Evolutionary conservation across 352 stramenopile species (phyloP).

Genomic region (Globisporangium recalcitrans): DNA sequence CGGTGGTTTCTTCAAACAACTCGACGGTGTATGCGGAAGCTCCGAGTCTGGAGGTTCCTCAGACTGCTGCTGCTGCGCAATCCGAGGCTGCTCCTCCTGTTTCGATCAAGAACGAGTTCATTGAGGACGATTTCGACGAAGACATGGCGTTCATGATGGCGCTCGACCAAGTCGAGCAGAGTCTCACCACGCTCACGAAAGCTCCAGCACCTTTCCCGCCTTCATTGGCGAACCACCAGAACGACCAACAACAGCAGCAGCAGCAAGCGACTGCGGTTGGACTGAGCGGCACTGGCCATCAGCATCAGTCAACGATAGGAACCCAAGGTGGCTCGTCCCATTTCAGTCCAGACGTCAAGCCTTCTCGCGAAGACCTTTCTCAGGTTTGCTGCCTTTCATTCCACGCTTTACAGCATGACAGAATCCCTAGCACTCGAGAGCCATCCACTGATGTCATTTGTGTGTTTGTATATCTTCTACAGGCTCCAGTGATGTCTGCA

Average conservation of each 20-base stretch:
- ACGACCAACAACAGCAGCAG: not conserved
- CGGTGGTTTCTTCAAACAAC: not conserved
- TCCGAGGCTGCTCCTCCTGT: not conserved
- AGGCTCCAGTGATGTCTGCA: slow-evolving; percentile 14
- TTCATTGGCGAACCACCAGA: not conserved
- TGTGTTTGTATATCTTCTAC: not conserved
- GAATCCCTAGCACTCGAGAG: not conserved
- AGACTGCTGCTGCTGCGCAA: not conserved
- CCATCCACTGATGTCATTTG: not conserved
- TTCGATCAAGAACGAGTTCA: slow-evolving; percentile 41
- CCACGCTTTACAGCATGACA: too few species aligned
- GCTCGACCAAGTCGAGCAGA: slow-evolving; percentile 59
- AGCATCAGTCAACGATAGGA: not conserved
- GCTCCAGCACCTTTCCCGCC: not conserved
- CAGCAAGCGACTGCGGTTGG: not conserved
- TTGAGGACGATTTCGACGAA: slow-evolving; percentile 57
- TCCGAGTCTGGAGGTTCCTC: not conserved
- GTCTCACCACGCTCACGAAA: slow-evolving; percentile 31
- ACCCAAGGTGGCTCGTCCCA: not conserved
- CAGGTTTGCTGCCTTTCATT: not conserved
- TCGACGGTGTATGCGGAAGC: not conserved
- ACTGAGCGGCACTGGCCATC: not conserved
- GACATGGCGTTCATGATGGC: slow-evolving; percentile 61
- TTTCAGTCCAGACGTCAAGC: not conserved
- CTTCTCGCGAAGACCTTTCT: not conserved